Base-by-base conservation (phyloP, 805 yeast species). In the Lipomyces yamanashiensis region DNA sequence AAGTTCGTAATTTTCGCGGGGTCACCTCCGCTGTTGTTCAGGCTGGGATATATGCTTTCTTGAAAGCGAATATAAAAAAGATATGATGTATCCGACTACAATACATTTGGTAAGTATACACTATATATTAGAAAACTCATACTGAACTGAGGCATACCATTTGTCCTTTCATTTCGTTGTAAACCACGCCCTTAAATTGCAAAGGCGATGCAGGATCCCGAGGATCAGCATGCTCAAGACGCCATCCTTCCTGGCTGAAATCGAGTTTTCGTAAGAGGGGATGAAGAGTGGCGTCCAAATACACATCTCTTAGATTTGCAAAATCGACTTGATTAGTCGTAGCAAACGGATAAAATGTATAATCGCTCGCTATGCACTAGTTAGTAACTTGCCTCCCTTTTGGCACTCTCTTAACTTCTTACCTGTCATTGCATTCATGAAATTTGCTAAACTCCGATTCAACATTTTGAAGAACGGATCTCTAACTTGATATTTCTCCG, bases 391-490 rank as follows among this genome's bases (percentile, higher is more conserved):
- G n/a, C 10, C 1, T 7, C n/a, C 2, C 10, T 3, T 17, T 5
- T 12, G n/a, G 6, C 23, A 21, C 21, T 28, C 19, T 21, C 23
- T 17, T 1, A 12, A 19, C 19, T 6, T 1, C 66, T 4, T 39
- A 62, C 66, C 63, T 0, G 99, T 95, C 97, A 95, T 90, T 8
- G 99, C 99, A 74, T 95, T 95, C 99, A 95, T 95, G 76, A 92
- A 95, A 74, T 91, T 95, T 40, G 97, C 87, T 71, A 95, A 78
- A n/a, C 98, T 91, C 67, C 98, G 79, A 75, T 92, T 93, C 63
- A 93, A 80, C 99, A 95, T 95, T 75, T 93, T 93, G 83, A 95
- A 95, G 76, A 95, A 95, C 1, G 99, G 99, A 76, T 95, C 99
- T 69, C 98, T 81, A 1, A 95, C 97, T 1, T 98, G 98, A 75